Conservation (phyloP, 495 filamentous ascomycete species). For the Daldinia loculata region DNA sequence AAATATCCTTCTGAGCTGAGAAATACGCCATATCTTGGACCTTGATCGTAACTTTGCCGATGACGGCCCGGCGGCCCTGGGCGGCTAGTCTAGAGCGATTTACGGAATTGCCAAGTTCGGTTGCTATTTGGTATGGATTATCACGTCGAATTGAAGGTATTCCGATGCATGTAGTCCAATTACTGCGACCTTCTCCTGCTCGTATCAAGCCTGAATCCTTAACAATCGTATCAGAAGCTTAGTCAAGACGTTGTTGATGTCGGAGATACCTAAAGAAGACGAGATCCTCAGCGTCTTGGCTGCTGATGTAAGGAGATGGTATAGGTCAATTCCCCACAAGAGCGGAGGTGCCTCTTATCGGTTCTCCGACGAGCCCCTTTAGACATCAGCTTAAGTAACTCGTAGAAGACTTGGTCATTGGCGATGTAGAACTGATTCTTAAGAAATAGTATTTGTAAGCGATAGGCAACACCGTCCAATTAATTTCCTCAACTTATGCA, state of each 20-base stretch:
- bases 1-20: constrained; percentile 7
- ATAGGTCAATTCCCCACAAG: background rate
- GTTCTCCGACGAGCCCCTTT: background rate
- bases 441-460: no score
- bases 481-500: no score
- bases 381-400: no score
- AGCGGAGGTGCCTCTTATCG: constrained; percentile 31
- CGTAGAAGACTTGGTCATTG: no score
- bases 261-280: constrained; percentile 30
- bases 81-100: background rate
- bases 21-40: background rate
- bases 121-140: background rate
- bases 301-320: background rate
- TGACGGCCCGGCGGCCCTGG: constrained; percentile 33
- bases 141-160: background rate
- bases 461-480: no score
- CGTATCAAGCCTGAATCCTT: background rate
- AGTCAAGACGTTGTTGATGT: background rate
- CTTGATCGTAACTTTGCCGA: constrained; percentile 20
- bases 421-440: no score
- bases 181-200: background rate
- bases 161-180: background rate
- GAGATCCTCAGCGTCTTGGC: background rate
- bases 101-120: constrained; percentile 29
- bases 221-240: background rate